These are phyloP conservation scores for Aspergillus puulaauensis DNA, from an alignment of 2,329 filamentous ascomycete genomes.

Conservation along the genomic window DNA sequence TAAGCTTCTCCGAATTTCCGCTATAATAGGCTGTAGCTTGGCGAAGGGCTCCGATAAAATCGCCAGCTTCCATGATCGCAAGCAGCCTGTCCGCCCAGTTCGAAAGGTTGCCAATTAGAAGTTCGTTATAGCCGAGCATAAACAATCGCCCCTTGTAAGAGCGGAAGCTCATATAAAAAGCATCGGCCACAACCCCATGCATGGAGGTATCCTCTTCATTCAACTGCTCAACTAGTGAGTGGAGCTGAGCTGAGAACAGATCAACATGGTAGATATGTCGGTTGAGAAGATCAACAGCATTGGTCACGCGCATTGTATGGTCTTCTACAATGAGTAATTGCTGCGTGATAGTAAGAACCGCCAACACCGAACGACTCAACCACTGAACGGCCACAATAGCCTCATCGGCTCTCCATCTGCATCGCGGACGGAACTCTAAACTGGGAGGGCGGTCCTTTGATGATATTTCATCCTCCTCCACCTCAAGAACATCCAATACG, in stretches of 20 bases:
- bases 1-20: conserved; percentile 89
- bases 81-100: conserved; percentile 96
- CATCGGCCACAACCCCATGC: conserved; percentile 95
- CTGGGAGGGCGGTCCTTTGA: conserved; percentile 75
- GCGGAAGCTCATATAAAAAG: conserved; percentile 96
- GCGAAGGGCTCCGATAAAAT: conserved; percentile 87
- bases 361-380: conserved; percentile 89
- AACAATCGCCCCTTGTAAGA: conserved; percentile 94
- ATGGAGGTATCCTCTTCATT: conserved; percentile 85
- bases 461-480: conserved; percentile 54
- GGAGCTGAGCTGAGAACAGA: conserved; percentile 83
- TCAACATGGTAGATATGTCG: conserved; percentile 92
- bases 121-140: conserved; percentile 87
- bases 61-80: conserved; percentile 93
- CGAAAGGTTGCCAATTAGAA: conserved; percentile 85
- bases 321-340: conserved; percentile 91
- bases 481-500: conserved; percentile 81
- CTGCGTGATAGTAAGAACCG: conserved; percentile 90
- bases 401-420: conserved; percentile 90
- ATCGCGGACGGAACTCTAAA: conserved; percentile 77
- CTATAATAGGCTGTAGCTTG: conserved; percentile 90
- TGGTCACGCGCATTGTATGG: conserved; percentile 81
- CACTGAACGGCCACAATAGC: conserved; percentile 95
- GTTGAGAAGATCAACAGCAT: conserved; percentile 87
- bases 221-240: conserved; percentile 79